A percentile compares a stretch with the other conserved stretches of the same genome.
These are phyloP conservation scores for Podila epigama DNA, from an alignment of 192 early-diverging fungal genomes.

Conservation along the genomic window DNA sequence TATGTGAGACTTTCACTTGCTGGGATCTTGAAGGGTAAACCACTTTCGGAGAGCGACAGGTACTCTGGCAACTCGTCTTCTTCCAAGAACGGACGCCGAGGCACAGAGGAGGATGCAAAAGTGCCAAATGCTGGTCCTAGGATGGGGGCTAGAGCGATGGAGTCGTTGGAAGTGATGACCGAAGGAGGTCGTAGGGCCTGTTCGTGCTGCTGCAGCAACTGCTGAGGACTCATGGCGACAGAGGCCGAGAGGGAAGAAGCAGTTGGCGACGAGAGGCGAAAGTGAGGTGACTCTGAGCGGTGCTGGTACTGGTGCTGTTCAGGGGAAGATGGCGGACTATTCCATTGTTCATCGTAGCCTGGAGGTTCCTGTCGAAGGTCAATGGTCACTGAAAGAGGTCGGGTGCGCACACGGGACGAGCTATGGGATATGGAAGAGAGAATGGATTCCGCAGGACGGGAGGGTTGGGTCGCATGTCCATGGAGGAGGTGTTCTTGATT, in stretches of 20 bases:
- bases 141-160: not conserved
- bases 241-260: too few species aligned
- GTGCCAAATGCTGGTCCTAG: not conserved
- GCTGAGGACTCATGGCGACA: too few species aligned
- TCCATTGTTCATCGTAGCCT: constrained; percentile 6
- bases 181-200: too few species aligned
- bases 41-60: not conserved
- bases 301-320: not conserved
- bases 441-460: not conserved
- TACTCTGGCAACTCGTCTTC: constrained; percentile 38
- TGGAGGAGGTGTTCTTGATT: not conserved
- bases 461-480: not conserved
- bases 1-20: constrained; percentile 21
- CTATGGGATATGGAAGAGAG: not conserved
- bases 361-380: constrained; percentile 6
- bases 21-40: constrained; percentile 17
- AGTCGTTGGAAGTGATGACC: not conserved
- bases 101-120: not conserved
- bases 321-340: not conserved
- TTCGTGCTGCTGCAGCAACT: too few species aligned
- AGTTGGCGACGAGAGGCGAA: too few species aligned
- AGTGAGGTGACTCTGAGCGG: not conserved
- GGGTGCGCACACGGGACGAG: not conserved
- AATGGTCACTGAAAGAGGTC: constrained; percentile 15
- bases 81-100: constrained; percentile 21